Evolutionary conservation across 2,329 filamentous ascomycete species (phyloP), one percentile per base, ranked within the genome.

Genomic region (Cercospora beticola): DNA sequence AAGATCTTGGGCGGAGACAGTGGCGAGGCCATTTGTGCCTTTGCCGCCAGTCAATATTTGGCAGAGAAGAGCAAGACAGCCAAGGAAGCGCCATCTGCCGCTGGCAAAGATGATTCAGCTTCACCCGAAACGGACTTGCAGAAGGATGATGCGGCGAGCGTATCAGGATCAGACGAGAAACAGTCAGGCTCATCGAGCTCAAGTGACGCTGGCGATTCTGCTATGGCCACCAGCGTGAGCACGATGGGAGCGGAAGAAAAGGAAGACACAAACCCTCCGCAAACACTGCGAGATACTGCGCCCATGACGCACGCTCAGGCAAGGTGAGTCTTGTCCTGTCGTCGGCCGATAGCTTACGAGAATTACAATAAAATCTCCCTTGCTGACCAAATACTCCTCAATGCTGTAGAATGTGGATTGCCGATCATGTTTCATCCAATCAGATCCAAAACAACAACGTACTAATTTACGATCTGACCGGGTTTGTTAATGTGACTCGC

Each of bases 1-100:
- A 83, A 83, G 66, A 78, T 86, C 3, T 21, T 72, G 9, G 64
- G 69, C 18, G 69, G 71, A 33, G 69, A 68, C 26, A 68, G 66
- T 18, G 69, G 64, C 18, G 64, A 66, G 14, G 58, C 36, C 10
- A 68, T 72, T 21, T 70, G 68, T 59, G 57, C 60, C 8, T 68
- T 66, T 60, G 70, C 66, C 31, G 70, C 70, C 8, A 62, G 46
- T 28, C 65, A 71, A 49, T 70, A 68, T 57, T 62, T 70, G 49
- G 62, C 68, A 18, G 68, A 70, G 62, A 67, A 62, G 49, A 70
- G 56, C 57, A 70, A 70, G 31, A 30, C 18, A 26, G 40, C 21
- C 4, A 23, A 49, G 40, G 57, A 40, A 65, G 26, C 43, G 14
- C n/a, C 28, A 14, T 31, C 31, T 21, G 61, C 8, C 2, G 26